phyloP scores from a whole-genome alignment of 163 green algal species.

The Scenedesmus sp. region DNA sequence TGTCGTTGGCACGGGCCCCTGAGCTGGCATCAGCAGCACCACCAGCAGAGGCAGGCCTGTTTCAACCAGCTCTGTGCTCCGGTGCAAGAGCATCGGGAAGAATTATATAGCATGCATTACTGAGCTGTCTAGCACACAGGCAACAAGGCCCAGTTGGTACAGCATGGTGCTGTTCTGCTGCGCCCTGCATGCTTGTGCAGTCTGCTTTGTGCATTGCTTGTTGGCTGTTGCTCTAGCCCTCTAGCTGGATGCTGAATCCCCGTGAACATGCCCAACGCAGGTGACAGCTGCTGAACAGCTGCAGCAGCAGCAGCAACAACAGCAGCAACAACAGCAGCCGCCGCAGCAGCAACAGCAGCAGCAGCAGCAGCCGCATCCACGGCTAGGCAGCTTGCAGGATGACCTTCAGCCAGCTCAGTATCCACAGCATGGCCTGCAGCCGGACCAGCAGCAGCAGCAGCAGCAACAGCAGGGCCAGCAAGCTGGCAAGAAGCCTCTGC shows the following conservation, averaged over 20 bases:
- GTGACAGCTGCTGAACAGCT: neutral
- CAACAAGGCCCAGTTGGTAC: neutral
- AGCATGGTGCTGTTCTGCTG: neutral
- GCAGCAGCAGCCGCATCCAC: neutral
- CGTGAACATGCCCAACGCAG: neutral
- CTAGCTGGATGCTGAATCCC: neutral
- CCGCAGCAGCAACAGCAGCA: neutral
- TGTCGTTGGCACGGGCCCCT: neutral
- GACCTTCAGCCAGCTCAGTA: neutral
- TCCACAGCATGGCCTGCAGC: neutral
- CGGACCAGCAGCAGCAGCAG: neutral
- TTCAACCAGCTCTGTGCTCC: neutral
- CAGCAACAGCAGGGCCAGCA: neutral
- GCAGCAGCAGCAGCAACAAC: neutral
- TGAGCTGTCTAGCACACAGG: neutral
- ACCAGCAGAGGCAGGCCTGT: neutral
- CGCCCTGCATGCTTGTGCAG: neutral
- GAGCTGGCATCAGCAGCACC: neutral
- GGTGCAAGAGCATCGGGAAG: too few species aligned
- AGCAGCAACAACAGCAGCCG: neutral
- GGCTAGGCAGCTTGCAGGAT: neutral
- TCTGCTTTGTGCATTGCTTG: neutral
- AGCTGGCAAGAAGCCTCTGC: neutral
- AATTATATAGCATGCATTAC: neutral
- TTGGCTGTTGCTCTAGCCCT: neutral